Evolutionary conservation across 2,329 filamentous ascomycete species (phyloP), one percentile per base, ranked within the genome.

Genomic region (Ascochyta lentis): DNA sequence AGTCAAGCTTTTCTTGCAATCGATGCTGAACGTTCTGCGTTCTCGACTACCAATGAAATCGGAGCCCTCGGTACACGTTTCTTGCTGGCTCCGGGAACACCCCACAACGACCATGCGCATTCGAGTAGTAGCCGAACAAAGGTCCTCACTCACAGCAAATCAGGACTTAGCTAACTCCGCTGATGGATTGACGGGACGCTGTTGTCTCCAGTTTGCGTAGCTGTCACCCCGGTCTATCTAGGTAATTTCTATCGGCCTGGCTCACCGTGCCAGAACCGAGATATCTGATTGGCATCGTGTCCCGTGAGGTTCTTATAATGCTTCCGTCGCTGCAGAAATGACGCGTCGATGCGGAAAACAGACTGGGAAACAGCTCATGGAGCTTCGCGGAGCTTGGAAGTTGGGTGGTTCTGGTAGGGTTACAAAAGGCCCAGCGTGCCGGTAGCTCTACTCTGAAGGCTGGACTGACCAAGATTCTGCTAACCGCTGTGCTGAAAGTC

Each of bases 381-480:
- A 38, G 49, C 46, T 35, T 33, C 19, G 29, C 19, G 39, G 26
- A 53, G 53, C 38, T 52, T 56, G 22, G 37, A 47, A 48, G 49
- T 42, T 49, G n/a, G 23, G 47, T 37, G 4, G 3, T 31, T 29
- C n/a, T 48, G 35, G 19, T 38, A 39, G 16, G 41, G 9, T 44
- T 71, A 70, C 67, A 71, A 66, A 68, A 68, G 49, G 48, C 16
- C 47, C 50, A 38, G 26, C 12, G 29, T 23, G 37, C 56, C 55
- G 54, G 54, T 56, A n/a, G 2, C 37, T 39, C 26, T 44, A 24
- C 23, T 15, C 23, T 46, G 24, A 44, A 61, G 46, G 46, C 47
- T 52, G 12, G 42, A 39, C 46, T 40, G 33, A 46, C 8, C 33
- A 42, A 22, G 26, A 39, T 50, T 47, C 31, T 13, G n/a, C 26